phyloP scores from a whole-genome alignment of 331 rosid species.

The Rhamnella rubrinervis region DNA sequence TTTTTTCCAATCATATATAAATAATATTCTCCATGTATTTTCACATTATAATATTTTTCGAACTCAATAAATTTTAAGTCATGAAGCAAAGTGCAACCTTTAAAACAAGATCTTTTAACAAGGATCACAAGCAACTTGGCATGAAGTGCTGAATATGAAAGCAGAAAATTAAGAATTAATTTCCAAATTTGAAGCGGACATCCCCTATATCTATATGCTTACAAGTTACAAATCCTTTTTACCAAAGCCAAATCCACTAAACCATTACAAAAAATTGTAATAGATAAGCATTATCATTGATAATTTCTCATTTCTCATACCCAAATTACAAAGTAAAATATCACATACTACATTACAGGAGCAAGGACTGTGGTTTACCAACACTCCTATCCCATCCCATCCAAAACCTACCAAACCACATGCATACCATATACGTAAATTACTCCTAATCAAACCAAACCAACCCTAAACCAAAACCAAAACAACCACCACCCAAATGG shows the following conservation, averaged over 20 bases:
- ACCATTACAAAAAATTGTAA: not conserved
- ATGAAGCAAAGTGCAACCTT: no score
- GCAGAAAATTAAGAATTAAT: conserved; percentile 2
- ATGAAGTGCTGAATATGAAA: not conserved
- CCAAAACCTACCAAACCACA: conserved; percentile 10
- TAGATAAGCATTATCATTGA: not conserved
- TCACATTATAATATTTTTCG: no score
- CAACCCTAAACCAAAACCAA: conserved; percentile 32
- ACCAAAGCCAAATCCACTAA: not conserved
- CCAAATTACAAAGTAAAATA: conserved; percentile 22
- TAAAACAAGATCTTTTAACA: no score
- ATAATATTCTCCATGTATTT: no score
- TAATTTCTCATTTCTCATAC: conserved; percentile 24
- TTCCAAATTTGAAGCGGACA: not conserved
- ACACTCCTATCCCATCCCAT: conserved; percentile 32
- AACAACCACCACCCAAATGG: conserved; percentile 38
- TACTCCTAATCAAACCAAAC: conserved; percentile 4
- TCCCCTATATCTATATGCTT: not conserved
- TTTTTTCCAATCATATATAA: no score
- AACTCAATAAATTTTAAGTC: no score
- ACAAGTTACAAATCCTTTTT: not conserved
- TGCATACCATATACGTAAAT: not conserved
- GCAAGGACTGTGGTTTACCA: conserved; percentile 36
- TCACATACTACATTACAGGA: conserved; percentile 30
- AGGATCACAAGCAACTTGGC: no score